Evolutionary conservation across 148 eudicot species (phyloP).

Genomic region (Cornus suecica): DNA sequence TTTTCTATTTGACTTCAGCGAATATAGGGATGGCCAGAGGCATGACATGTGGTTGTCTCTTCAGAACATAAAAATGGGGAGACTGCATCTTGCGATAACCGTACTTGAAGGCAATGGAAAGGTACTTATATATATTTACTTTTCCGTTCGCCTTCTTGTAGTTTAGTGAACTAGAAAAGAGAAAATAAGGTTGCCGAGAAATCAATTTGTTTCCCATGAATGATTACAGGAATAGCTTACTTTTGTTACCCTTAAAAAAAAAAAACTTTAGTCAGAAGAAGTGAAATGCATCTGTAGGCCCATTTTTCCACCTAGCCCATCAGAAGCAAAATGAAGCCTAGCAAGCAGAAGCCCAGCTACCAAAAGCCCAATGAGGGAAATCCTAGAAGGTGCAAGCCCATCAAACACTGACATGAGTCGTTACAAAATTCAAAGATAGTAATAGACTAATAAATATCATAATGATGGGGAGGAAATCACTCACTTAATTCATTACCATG

Average conservation of each 20-base stretch:
- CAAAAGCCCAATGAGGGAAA: too few relatives aligned
- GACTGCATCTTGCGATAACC: constrained; percentile 78
- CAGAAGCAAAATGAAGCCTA: too few relatives aligned
- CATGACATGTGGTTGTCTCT: constrained; percentile 88
- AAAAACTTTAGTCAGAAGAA: neutral
- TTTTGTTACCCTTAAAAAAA: neutral
- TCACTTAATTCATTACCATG: too few relatives aligned
- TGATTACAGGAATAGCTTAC: neutral
- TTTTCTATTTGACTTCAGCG: constrained; percentile 60
- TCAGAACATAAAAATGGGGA: constrained; percentile 68
- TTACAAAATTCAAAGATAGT: too few relatives aligned
- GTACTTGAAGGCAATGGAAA: constrained; percentile 48
- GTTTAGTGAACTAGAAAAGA: neutral
- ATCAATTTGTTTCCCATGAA: neutral
- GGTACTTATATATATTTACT: constrained; percentile 24
- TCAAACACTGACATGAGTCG: too few relatives aligned
- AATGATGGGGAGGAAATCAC: too few relatives aligned
- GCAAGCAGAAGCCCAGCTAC: too few relatives aligned
- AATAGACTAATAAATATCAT: too few relatives aligned
- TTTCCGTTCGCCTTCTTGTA: neutral
- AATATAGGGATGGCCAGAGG: constrained; percentile 73
- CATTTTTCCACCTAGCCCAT: too few relatives aligned
- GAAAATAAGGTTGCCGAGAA: neutral
- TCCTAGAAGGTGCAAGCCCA: too few relatives aligned
- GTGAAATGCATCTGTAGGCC: neutral